Conservation (phyloP, 2,329 filamentous ascomycete genomes). For the Parastagonospora nodorum region DNA sequence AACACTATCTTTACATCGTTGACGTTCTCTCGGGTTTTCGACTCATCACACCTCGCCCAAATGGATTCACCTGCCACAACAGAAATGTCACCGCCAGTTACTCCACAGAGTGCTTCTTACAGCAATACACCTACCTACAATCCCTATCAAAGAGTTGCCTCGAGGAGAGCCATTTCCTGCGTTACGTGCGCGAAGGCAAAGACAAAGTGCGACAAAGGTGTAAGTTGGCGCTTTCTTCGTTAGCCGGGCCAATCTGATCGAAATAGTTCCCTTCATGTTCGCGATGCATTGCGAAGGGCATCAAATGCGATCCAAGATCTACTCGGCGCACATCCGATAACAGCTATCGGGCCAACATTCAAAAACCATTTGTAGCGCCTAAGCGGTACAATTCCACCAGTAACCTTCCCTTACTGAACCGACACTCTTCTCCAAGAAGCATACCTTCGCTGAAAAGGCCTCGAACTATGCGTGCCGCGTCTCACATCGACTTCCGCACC, state of each 20-base stretch:
- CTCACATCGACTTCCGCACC: conserved; percentile 37
- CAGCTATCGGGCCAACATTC: conserved; percentile 33
- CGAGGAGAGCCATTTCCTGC: conserved; percentile 45
- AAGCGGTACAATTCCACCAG: conserved; percentile 31
- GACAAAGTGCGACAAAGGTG: conserved; percentile 46
- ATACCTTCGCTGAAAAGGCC: conserved; percentile 23
- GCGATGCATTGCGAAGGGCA: conserved; percentile 42
- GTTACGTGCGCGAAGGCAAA: conserved; percentile 47
- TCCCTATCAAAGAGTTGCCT: conserved; percentile 38
- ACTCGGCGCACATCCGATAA: conserved; percentile 45
- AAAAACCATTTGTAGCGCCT: conserved; percentile 31
- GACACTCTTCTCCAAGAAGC: conserved; percentile 28
- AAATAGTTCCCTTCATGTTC: conserved; percentile 43
- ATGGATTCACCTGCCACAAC: conserved; percentile 23
- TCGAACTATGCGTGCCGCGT: conserved; percentile 26
- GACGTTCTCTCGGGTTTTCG: not conserved
- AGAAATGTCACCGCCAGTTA: conserved; percentile 15
- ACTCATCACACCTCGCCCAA: not conserved
- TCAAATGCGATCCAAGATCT: conserved; percentile 43
- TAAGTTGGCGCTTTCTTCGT: conserved; percentile 12
- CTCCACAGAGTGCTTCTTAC: conserved; percentile 16
- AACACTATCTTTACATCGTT: too few relatives aligned
- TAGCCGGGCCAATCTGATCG: not conserved
- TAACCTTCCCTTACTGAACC: conserved; percentile 23
- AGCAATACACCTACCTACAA: conserved; percentile 19